These are phyloP conservation scores for Claviceps spartinae DNA, from an alignment of 2,329 filamentous ascomycete species.

Conservation along the genomic window DNA sequence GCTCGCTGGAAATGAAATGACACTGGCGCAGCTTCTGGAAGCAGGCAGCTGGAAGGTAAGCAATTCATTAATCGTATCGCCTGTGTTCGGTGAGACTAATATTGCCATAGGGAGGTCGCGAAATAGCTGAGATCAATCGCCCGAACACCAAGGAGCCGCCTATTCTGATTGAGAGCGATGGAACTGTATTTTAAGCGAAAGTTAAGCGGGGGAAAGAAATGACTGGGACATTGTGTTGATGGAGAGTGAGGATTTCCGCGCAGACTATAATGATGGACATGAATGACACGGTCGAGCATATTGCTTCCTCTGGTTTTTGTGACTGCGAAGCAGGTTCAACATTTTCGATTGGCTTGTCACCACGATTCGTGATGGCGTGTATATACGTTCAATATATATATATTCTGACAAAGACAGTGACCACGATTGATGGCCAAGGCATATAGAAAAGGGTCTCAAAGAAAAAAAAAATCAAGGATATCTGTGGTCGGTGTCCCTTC, in stretches of 20 bases:
- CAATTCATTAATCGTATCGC: background rate
- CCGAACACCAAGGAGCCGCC: slow-evolving; percentile 95
- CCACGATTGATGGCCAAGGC: too few species aligned
- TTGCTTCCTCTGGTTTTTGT: background rate
- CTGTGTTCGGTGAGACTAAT: background rate
- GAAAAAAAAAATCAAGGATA: too few species aligned
- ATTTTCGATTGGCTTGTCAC: background rate
- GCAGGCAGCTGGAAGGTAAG: slow-evolving; percentile 95
- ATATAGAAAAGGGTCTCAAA: too few species aligned
- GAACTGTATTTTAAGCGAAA: slow-evolving; percentile 70
- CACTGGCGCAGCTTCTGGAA: slow-evolving; percentile 78
- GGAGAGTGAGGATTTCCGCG: background rate
- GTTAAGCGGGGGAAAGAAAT: background rate
- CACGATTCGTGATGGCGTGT: background rate
- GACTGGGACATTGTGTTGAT: background rate
- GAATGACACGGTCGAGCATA: background rate
- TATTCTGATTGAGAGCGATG: slow-evolving; percentile 91
- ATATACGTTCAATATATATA: too few species aligned
- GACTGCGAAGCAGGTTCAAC: background rate
- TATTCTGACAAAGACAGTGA: too few species aligned
- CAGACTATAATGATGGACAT: background rate
- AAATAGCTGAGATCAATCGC: slow-evolving; percentile 87
- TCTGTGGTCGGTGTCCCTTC: too few species aligned
- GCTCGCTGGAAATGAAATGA: slow-evolving; percentile 58
- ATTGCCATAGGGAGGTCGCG: slow-evolving; percentile 59